phyloP scores from a whole-genome alignment of 2,329 filamentous ascomycete species.

The Tolypocladium endophyticum region DNA sequence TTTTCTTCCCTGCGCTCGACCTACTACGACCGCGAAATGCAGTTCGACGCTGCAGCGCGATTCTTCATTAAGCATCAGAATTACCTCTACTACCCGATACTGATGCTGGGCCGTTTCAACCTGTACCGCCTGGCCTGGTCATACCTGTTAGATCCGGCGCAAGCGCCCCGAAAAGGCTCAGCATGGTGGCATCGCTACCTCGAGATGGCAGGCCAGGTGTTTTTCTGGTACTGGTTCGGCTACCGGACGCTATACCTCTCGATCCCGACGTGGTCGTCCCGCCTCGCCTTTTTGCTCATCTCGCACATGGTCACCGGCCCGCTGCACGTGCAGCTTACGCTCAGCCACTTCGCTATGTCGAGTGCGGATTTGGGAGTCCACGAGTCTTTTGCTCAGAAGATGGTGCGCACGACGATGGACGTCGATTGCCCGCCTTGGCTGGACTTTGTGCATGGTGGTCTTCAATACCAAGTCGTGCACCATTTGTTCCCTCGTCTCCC shows the following conservation, averaged over 20 bases:
- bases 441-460: constrained; percentile 78
- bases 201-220: constrained; percentile 63
- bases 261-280: not conserved
- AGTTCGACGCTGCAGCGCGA: constrained; percentile 65
- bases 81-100: constrained; percentile 73
- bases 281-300: constrained; percentile 27
- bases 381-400: constrained; percentile 83
- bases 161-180: constrained; percentile 37
- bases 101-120: constrained; percentile 77
- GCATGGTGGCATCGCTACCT: constrained; percentile 62
- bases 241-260: constrained; percentile 45
- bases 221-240: constrained; percentile 83
- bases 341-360: constrained; percentile 91
- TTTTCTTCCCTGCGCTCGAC: constrained; percentile 63
- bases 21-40: constrained; percentile 74
- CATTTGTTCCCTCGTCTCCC: constrained; percentile 78
- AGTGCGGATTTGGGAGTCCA: constrained; percentile 73
- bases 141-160: constrained; percentile 62
- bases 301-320: constrained; percentile 73
- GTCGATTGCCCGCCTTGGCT: constrained; percentile 81
- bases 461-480: constrained; percentile 85
- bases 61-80: constrained; percentile 63
- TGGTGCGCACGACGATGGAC: constrained; percentile 90
- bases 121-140: constrained; percentile 75
- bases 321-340: constrained; percentile 79